phyloP scores from a whole-genome alignment of 495 filamentous ascomycete species.

The Neurospora sp. region DNA sequence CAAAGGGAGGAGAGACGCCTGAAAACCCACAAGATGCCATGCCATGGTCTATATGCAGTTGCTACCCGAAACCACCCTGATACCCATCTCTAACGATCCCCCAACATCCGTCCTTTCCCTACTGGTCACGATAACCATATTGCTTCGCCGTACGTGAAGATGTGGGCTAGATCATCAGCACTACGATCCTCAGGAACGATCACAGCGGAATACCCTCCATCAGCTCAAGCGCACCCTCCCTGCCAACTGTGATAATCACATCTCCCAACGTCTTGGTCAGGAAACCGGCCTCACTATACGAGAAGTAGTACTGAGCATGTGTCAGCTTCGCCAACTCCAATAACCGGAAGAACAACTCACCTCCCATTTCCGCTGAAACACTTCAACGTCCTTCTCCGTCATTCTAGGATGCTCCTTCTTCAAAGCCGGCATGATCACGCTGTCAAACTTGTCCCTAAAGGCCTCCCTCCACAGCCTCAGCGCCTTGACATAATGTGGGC shows the following conservation, averaged over 20 bases:
- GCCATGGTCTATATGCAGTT: background rate
- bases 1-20: background rate
- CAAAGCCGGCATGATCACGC: slow-evolving; percentile 44
- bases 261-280: slow-evolving; percentile 59
- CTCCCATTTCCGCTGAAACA: slow-evolving; percentile 62
- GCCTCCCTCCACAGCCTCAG: slow-evolving; percentile 56
- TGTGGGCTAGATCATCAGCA: background rate
- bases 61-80: background rate
- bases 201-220: slow-evolving; percentile 49
- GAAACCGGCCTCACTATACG: slow-evolving; percentile 66
- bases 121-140: background rate
- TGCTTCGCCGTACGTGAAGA: background rate
- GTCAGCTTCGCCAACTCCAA: slow-evolving; percentile 1
- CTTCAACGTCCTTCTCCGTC: slow-evolving; percentile 46
- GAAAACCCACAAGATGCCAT: background rate
- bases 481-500: slow-evolving; percentile 59
- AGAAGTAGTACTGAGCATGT: slow-evolving; percentile 52
- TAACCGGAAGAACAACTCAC: slow-evolving; percentile 19
- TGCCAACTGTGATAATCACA: slow-evolving; percentile 55
- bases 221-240: slow-evolving; percentile 57
- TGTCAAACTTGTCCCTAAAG: slow-evolving; percentile 52
- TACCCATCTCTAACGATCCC: background rate
- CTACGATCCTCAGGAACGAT: background rate
- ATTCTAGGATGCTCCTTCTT: slow-evolving; percentile 42
- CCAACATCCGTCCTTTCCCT: background rate